Conservation (phyloP, 805 yeast genomes). For the Ogataea pilisensis region DNA sequence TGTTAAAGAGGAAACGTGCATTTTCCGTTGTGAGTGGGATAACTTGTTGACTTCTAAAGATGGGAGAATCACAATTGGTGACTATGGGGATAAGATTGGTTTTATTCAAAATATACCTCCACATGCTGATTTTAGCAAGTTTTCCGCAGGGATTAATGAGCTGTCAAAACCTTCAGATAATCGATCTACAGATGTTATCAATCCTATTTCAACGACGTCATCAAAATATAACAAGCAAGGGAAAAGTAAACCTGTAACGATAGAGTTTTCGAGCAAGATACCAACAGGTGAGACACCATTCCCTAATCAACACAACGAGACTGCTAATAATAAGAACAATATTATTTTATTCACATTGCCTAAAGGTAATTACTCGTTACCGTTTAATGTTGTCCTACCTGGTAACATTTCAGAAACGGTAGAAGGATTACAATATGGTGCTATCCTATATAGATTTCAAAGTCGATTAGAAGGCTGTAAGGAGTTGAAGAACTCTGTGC, state of each 20-base stretch:
- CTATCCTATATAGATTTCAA: slow-evolving; percentile 39
- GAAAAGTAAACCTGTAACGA: neutral
- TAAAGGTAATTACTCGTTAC: slow-evolving; percentile 49
- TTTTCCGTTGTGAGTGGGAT: slow-evolving; percentile 43
- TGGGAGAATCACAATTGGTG: slow-evolving; percentile 38
- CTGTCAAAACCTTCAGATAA: slow-evolving; percentile 1
- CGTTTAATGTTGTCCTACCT: slow-evolving; percentile 42
- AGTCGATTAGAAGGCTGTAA: slow-evolving; percentile 17
- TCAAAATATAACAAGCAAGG: neutral
- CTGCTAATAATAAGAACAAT: slow-evolving; percentile 1
- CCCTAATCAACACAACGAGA: slow-evolving; percentile 20
- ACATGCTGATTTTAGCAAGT: slow-evolving; percentile 2
- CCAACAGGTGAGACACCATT: slow-evolving; percentile 32
- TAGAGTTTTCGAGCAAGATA: slow-evolving; percentile 8
- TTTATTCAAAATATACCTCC: neutral
- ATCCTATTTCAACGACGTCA: neutral
- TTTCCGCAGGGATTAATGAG: slow-evolving; percentile 12
- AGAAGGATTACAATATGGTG: slow-evolving; percentile 44
- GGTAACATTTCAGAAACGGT: slow-evolving; percentile 46
- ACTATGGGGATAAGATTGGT: slow-evolving; percentile 34
- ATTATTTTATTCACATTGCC: slow-evolving; percentile 36
- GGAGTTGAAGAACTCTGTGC: slow-evolving; percentile 14
- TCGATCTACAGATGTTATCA: neutral
- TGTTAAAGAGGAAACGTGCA: slow-evolving; percentile 36
- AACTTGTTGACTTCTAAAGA: slow-evolving; percentile 38